Percentiles rank a stretch among this genome's conserved stretches.
Evolutionary conservation across 345 rosid species (phyloP).

Genomic region (Ricinus communis): DNA sequence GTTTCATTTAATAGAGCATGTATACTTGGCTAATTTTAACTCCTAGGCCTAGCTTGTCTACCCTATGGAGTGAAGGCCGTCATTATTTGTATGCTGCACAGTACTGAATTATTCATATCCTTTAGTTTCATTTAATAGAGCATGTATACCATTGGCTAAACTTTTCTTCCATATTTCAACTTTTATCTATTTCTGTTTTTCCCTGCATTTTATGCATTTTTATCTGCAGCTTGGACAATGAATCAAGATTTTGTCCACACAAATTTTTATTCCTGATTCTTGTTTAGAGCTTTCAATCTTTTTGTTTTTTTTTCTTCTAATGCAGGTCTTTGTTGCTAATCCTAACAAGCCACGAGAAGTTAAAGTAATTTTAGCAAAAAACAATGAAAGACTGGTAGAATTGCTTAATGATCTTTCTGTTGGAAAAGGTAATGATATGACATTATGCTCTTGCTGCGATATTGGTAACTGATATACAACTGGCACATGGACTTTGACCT

Average conservation of each 20-base stretch:
- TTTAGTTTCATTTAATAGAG: too few relatives aligned
- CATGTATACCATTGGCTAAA: too few relatives aligned
- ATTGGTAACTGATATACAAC: neutral
- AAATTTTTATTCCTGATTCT: neutral
- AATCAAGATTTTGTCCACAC: neutral
- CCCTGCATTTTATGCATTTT: too few relatives aligned
- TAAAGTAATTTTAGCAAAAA: constrained; percentile 80
- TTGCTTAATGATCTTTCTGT: constrained; percentile 64
- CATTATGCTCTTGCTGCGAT: neutral
- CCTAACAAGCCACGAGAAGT: constrained; percentile 92
- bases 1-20: too few relatives aligned
- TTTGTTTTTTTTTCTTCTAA: neutral
- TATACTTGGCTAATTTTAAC: too few relatives aligned
- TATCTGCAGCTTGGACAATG: neutral
- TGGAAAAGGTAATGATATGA: constrained; percentile 64
- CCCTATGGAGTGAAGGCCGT: too few relatives aligned
- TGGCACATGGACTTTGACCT: neutral
- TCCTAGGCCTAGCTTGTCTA: too few relatives aligned
- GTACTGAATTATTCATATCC: too few relatives aligned
- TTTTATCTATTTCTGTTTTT: too few relatives aligned
- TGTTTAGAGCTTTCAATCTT: neutral
- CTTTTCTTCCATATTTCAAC: too few relatives aligned
- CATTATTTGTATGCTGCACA: too few relatives aligned
- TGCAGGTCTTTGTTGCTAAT: constrained; percentile 93
- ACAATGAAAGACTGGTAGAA: constrained; percentile 68